Evolutionary conservation across 495 filamentous ascomycete genomes (phyloP).

Genomic region (Articulospora tetracladia): DNA sequence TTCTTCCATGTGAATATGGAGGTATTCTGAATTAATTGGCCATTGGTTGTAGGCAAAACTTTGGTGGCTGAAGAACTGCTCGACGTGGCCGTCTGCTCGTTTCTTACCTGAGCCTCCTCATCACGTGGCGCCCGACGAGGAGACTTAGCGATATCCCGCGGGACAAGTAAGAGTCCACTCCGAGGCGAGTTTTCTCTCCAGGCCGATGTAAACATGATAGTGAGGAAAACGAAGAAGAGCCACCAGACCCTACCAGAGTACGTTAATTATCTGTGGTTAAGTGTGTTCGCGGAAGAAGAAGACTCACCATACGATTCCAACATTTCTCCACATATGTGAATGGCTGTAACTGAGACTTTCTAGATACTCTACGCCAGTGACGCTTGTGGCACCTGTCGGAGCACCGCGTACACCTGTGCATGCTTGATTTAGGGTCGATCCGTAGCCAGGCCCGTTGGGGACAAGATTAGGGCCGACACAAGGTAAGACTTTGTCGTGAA

Average conservation of each 20-base stretch:
- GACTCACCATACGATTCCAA: constrained; percentile 51
- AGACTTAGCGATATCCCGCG: neutral
- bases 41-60: neutral
- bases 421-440: constrained; percentile 34
- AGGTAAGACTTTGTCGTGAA: constrained; percentile 2
- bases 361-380: constrained; percentile 24
- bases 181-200: neutral
- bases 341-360: constrained; percentile 46
- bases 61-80: constrained; percentile 1
- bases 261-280: neutral
- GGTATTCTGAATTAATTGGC: constrained; percentile 36
- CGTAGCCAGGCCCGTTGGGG: constrained; percentile 34
- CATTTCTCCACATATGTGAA: constrained; percentile 61
- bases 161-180: neutral
- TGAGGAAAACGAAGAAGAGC: neutral
- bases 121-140: neutral
- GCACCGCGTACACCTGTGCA: constrained; percentile 5
- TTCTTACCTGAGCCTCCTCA: neutral
- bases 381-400: constrained; percentile 9
- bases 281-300: neutral
- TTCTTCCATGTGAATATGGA: constrained; percentile 57
- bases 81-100: neutral
- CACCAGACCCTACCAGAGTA: neutral
- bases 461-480: constrained; percentile 9
- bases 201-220: neutral